These are phyloP conservation scores for Centrapalus pauciflorus DNA, from an alignment of 129 eudicot genomes.

Conservation along the genomic window DNA sequence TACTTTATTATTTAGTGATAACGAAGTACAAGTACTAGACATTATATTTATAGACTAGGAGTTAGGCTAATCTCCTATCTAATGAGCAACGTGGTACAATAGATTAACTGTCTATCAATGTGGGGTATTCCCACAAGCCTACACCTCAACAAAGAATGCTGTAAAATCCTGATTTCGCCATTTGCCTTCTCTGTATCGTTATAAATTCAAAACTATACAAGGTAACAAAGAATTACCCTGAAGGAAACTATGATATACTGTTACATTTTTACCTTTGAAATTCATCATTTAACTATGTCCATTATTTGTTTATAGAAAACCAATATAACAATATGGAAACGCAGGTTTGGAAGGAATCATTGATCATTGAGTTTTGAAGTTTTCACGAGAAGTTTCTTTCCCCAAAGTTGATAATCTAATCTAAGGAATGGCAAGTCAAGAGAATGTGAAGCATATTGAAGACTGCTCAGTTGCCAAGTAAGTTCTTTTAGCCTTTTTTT, in stretches of 20 bases:
- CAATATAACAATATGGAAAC: background rate
- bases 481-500: conserved; percentile 2
- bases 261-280: background rate
- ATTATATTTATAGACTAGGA: no score
- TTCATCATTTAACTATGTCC: background rate
- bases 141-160: no score
- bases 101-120: no score
- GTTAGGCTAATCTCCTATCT: no score
- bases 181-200: background rate
- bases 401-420: conserved; percentile 3
- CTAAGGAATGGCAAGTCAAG: conserved; percentile 53
- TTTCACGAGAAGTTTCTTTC: background rate
- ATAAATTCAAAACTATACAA: background rate
- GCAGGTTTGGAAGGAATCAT: conserved; percentile 22
- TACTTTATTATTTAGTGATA: no score
- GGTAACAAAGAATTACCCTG: background rate
- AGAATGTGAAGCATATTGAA: conserved; percentile 69
- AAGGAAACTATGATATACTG: background rate
- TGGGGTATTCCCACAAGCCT: no score
- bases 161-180: background rate
- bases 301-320: background rate
- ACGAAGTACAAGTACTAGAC: no score
- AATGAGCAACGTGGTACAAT: no score
- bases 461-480: conserved; percentile 95
- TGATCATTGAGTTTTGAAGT: background rate